Evolutionary conservation across 257 asterid species (phyloP).

Genomic region (Knoxia roxburghii): DNA sequence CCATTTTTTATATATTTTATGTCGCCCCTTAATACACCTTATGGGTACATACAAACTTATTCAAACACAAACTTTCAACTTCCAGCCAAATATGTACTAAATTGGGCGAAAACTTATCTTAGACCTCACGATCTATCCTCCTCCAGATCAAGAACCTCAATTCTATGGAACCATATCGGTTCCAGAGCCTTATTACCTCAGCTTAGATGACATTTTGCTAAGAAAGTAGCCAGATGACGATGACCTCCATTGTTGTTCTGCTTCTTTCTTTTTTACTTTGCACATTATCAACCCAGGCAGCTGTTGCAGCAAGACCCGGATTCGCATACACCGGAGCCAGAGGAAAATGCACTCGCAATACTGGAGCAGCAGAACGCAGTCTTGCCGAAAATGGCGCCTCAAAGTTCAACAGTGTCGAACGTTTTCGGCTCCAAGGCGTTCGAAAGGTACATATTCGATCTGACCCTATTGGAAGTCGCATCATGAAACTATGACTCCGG

Average conservation of each 20-base stretch:
- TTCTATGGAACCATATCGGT: neutral
- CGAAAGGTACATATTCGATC: slow-evolving; percentile 58
- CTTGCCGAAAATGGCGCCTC: slow-evolving; percentile 87
- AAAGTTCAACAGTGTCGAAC: slow-evolving; percentile 57
- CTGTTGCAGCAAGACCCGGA: slow-evolving; percentile 39
- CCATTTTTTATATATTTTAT: no score
- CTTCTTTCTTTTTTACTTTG: slow-evolving; percentile 13
- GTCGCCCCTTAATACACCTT: no score
- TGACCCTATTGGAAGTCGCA: slow-evolving; percentile 68
- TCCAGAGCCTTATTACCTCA: neutral
- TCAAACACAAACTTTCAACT: no score
- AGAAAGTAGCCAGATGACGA: slow-evolving; percentile 6
- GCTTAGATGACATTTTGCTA: neutral
- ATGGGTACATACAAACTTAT: no score
- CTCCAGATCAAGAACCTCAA: slow-evolving; percentile 5
- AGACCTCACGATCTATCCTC: neutral
- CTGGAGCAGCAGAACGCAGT: slow-evolving; percentile 73
- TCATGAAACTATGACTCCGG: slow-evolving; percentile 39
- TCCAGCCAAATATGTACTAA: no score
- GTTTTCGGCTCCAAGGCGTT: slow-evolving; percentile 72
- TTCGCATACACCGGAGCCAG: slow-evolving; percentile 66
- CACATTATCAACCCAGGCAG: slow-evolving; percentile 14
- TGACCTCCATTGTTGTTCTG: neutral
- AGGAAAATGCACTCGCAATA: slow-evolving; percentile 83
- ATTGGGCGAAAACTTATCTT: slow-evolving; percentile 1